Evolutionary conservation across 345 rosid species (phyloP).

Genomic region (Camelina laxa): DNA sequence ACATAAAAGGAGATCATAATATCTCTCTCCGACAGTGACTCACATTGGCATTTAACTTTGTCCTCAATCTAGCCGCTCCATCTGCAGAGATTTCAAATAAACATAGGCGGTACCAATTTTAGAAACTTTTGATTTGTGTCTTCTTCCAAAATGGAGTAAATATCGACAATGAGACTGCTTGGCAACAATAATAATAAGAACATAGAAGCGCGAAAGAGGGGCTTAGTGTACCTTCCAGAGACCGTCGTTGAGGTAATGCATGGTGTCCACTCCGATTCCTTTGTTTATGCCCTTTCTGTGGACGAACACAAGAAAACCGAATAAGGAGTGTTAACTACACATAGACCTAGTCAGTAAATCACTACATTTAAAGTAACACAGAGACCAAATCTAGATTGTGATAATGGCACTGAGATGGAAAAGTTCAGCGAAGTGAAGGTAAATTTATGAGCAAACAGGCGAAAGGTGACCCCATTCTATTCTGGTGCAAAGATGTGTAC

Average conservation of each 20-base stretch:
- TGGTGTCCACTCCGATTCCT: conserved; percentile 97
- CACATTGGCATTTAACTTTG: conserved; percentile 4
- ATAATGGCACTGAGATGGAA: neutral
- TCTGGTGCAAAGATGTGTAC: neutral
- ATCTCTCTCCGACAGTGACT: conserved; percentile 24
- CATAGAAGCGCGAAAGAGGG: neutral
- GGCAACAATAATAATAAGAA: neutral
- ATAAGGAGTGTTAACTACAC: neutral
- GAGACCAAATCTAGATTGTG: conserved; percentile 5
- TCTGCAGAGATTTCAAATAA: conserved; percentile 51
- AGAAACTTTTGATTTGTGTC: neutral
- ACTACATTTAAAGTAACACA: neutral
- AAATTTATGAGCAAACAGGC: neutral
- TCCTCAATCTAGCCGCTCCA: conserved; percentile 85
- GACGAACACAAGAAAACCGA: conserved; percentile 27
- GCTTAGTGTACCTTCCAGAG: conserved; percentile 88
- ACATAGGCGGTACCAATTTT: neutral
- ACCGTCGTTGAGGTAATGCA: conserved; percentile 99
- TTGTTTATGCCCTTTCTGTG: conserved; percentile 84
- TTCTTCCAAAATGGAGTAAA: neutral
- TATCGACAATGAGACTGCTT: neutral
- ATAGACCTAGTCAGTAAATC: neutral
- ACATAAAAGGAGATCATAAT: conserved; percentile 23
- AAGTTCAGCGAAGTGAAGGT: neutral
- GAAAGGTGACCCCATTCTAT: neutral